Base-by-base conservation (phyloP, 179 eudicot genomes). In the Spergularia azorica region DNA sequence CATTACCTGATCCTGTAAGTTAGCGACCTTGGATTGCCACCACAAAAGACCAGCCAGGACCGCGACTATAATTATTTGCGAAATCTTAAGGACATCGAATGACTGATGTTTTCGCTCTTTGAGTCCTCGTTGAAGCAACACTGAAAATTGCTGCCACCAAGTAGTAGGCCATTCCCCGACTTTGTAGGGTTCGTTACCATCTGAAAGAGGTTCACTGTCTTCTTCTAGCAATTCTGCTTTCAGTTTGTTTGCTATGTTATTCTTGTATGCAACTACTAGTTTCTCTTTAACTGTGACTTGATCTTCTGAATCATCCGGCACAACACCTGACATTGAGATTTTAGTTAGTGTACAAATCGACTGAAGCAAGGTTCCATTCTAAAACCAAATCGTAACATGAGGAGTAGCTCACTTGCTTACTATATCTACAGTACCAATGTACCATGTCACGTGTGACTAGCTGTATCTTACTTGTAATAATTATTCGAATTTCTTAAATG, bases 1-100 rank as follows among this genome's bases (percentile, higher is more conserved):
- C 16, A 26, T 62, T 81, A 91, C 99, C 97, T 90, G 98, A 76
- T 95, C 99, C 67, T 90, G 94, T 36, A 94, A 50, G 76, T 94
- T 86, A 57, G 76, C 4, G 15, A 68, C 43, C 18, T 77, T 74
- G 12, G 96, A 90, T 69, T 89, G 86, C 96, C 92, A 95, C 99
- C 99, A 95, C 1, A 95, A 62, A 10, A 93, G 77, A 2, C 99
- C 97, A 1, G 77, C 69, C 1, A 95, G 79, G 64, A 94, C 6
- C 18, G 99, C 86, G 0, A 91, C 87, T 0, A 81, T 32, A 0
- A 95, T 2, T 39, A 95, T 82, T 76, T 95, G 91, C 2, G 60
- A 66, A 18, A 94, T 88, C 82, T 86, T 89, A 39, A 90, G 71
- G 9, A 36, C 8, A 26, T 88, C 84, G 65, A 95, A 90, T 0